Evolutionary conservation across 140 eudicot species (phyloP).

Genomic region (Artemisia princeps): DNA sequence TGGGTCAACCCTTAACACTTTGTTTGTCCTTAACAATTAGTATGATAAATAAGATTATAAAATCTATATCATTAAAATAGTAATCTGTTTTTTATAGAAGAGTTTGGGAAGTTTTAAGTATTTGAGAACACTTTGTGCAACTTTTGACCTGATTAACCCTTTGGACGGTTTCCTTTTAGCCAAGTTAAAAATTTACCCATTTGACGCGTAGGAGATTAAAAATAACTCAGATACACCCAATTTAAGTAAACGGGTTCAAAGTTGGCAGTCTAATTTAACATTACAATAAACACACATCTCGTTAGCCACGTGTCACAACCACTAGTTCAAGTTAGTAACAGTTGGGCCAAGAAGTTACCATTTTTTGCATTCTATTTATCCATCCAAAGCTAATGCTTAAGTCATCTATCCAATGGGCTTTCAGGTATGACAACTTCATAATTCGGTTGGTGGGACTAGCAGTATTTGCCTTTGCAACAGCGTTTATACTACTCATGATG

Average conservation of each 20-base stretch:
- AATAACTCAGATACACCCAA: no score
- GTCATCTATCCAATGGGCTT: slow-evolving; percentile 12
- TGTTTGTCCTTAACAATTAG: no score
- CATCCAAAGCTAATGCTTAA: background rate
- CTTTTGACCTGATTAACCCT: background rate
- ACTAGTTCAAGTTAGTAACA: background rate
- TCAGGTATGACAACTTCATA: slow-evolving; percentile 74
- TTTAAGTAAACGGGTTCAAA: no score
- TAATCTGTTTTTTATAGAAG: background rate
- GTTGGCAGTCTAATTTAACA: no score
- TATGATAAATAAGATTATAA: background rate
- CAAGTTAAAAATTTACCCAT: no score
- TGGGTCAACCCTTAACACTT: slow-evolving; percentile 5
- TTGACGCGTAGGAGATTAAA: no score
- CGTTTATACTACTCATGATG: slow-evolving; percentile 89
- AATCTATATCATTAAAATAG: background rate
- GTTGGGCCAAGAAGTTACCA: background rate
- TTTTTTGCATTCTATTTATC: background rate
- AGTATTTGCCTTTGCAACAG: slow-evolving; percentile 87
- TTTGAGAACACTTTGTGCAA: background rate
- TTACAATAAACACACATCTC: no score
- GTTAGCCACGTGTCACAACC: no score
- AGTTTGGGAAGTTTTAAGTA: slow-evolving; percentile 11
- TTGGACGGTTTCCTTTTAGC: no score
- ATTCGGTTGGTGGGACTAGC: slow-evolving; percentile 71